phyloP scores from a whole-genome alignment of 495 filamentous ascomycete genomes.

The Penicillium canariense region DNA sequence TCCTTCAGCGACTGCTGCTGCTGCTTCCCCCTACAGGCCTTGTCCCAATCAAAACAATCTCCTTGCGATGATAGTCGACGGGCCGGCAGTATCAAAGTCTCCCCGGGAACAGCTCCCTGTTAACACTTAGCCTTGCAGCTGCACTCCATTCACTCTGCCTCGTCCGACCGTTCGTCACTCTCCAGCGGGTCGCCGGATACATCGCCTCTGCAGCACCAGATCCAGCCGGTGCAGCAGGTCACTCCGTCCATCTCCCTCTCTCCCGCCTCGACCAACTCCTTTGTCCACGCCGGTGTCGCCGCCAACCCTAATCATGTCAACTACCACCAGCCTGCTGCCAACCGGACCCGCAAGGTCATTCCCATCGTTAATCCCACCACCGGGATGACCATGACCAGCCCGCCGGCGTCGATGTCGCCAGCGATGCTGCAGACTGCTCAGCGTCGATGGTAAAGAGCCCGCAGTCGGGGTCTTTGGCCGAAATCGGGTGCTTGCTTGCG shows the following conservation, averaged over 20 bases:
- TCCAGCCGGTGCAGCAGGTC: conserved; percentile 70
- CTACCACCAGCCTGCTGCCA: conserved; percentile 81
- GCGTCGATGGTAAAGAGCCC: conserved; percentile 57
- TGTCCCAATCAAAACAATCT: not conserved
- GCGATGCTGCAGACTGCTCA: conserved; percentile 74
- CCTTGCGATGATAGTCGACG: conserved; percentile 1
- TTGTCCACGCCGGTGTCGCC: conserved; percentile 57
- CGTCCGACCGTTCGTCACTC: conserved; percentile 88
- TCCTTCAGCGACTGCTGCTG: not conserved
- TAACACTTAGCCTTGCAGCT: conserved; percentile 51
- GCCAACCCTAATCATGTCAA: conserved; percentile 61
- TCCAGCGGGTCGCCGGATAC: conserved; percentile 91
- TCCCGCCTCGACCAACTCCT: conserved; percentile 63
- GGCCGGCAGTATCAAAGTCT: not conserved
- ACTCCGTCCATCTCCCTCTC: conserved; percentile 79
- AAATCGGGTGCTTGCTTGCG: conserved; percentile 27
- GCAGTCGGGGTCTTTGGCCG: conserved; percentile 15
- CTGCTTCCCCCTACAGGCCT: not conserved
- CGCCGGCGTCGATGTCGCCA: conserved; percentile 85
- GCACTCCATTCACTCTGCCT: conserved; percentile 81
- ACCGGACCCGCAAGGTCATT: conserved; percentile 90
- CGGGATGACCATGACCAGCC: conserved; percentile 82
- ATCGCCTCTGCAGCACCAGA: conserved; percentile 81
- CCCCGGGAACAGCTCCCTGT: conserved; percentile 1
- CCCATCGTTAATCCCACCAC: conserved; percentile 97